Evolutionary conservation across 2,329 filamentous ascomycete genomes (phyloP).

Genomic region (Claviceps arundinis): DNA sequence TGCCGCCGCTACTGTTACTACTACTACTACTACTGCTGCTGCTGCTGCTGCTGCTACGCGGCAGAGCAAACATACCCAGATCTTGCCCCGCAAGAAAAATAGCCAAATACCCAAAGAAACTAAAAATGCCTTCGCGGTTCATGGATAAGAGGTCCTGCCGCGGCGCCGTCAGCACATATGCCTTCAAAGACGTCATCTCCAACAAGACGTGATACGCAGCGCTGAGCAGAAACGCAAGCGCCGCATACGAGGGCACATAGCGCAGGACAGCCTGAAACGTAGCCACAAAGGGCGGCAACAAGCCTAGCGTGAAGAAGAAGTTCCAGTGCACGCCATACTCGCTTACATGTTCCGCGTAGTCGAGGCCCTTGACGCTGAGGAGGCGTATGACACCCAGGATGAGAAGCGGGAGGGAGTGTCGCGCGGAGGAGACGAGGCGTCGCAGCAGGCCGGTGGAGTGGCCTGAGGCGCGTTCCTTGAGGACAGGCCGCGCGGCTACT

Average conservation of each 20-base stretch:
- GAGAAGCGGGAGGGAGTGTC: constrained; percentile 74
- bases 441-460: constrained; percentile 34
- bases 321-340: constrained; percentile 99
- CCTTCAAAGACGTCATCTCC: constrained; percentile 64
- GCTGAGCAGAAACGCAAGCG: constrained; percentile 56
- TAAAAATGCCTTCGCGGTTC: constrained; percentile 93
- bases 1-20: constrained; percentile 22
- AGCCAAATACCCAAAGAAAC: constrained; percentile 82
- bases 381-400: constrained; percentile 69
- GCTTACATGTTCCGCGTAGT: constrained; percentile 93
- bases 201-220: constrained; percentile 62
- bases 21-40: constrained; percentile 28
- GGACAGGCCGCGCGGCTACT: constrained; percentile 69
- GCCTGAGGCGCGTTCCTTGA: constrained; percentile 52
- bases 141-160: constrained; percentile 68
- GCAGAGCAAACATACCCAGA: constrained; percentile 67
- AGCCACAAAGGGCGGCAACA: constrained; percentile 80
- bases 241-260: constrained; percentile 62
- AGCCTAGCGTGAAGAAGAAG: constrained; percentile 92
- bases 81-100: constrained; percentile 89
- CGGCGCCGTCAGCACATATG: constrained; percentile 70
- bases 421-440: constrained; percentile 53
- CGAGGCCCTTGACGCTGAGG: constrained; percentile 80
- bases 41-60: constrained; percentile 35
- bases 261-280: constrained; percentile 61